Percentiles rank a stretch among this genome's conserved stretches.
Conservation (phyloP, 129 eudicot genomes). For the carrot (Daucus carota) region DH1_v3.0 NC_030382.2:59115001-59115500, state of each 20-base stretch:
- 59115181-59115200: slow-evolving; percentile 3
- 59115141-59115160: no score
- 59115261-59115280: background rate
- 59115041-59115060: slow-evolving; percentile 18
- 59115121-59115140: slow-evolving; percentile 7
- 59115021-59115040: slow-evolving; percentile 16
- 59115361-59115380: slow-evolving; percentile 16
- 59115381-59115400: slow-evolving; percentile 20
- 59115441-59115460: slow-evolving; percentile 13
- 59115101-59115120: slow-evolving; percentile 10
- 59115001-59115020: slow-evolving; percentile 11
- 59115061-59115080: slow-evolving; percentile 19
- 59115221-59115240: slow-evolving; percentile 20
- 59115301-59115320: slow-evolving; percentile 15
- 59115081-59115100: slow-evolving; percentile 11
- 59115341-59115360: slow-evolving; percentile 13
- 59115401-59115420: slow-evolving; percentile 18
- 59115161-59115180: slow-evolving; percentile 7
- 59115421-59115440: slow-evolving; percentile 5
- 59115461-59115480: background rate
- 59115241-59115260: background rate
- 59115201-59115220: slow-evolving; percentile 13
- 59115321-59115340: no score
- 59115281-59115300: slow-evolving; percentile 19
- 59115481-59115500: no score